These are phyloP conservation scores for Lenwebbia sp. DNA, from an alignment of 345 rosid species.

Conservation along the genomic window DNA sequence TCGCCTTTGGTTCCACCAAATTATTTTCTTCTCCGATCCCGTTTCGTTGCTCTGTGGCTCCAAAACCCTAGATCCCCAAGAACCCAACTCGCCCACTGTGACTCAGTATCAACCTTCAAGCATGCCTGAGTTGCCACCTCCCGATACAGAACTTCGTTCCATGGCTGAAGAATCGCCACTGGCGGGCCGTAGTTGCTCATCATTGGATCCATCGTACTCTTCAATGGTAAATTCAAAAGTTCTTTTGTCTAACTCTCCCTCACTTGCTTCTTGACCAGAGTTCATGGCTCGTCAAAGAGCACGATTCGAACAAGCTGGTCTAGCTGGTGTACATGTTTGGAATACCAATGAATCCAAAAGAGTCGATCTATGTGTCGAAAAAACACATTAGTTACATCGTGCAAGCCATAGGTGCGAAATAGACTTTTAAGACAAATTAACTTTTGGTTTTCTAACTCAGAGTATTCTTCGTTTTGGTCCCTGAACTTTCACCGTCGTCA, in stretches of 20 bases:
- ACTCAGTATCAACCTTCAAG: background rate
- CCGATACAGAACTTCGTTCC: background rate
- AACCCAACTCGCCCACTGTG: background rate
- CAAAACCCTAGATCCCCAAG: slow-evolving; percentile 2
- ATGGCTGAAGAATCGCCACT: background rate
- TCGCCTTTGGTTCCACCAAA: slow-evolving; percentile 51
- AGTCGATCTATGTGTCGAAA: background rate
- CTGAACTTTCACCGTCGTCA: background rate
- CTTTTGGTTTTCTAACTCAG: background rate
- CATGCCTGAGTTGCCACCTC: background rate
- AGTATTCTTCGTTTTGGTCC: background rate
- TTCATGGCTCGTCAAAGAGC: background rate
- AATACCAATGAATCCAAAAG: background rate
- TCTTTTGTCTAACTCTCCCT: background rate
- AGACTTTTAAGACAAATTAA: background rate
- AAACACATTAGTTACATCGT: background rate
- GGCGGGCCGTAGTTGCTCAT: background rate
- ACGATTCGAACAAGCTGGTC: background rate
- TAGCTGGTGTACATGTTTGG: background rate
- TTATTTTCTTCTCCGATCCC: slow-evolving; percentile 21
- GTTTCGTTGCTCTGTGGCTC: background rate
- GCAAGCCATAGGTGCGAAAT: background rate
- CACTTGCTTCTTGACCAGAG: background rate
- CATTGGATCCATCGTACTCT: background rate
- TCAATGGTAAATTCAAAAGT: background rate